These are phyloP conservation scores for Saprolegnia diclina DNA, from an alignment of 352 stramenopile genomes.

Conservation along the genomic window DNA sequence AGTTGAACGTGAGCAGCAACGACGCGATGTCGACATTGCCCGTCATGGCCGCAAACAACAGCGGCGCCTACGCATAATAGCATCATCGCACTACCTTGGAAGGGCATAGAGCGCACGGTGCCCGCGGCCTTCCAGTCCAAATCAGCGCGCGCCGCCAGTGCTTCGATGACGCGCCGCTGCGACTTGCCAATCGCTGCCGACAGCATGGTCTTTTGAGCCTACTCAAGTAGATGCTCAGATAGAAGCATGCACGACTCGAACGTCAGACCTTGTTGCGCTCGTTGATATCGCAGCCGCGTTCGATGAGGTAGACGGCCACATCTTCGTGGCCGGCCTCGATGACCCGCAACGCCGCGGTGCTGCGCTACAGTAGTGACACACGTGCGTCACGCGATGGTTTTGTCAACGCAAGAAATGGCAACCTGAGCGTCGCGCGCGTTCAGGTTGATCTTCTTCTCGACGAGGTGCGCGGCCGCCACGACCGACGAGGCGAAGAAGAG, in stretches of 20 bases:
- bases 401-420: too few species aligned
- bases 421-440: slow-evolving; percentile 1
- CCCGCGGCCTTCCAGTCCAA: background rate
- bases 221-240: background rate
- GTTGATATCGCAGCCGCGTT: background rate
- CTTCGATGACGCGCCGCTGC: background rate
- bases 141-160: background rate
- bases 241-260: background rate
- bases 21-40: background rate
- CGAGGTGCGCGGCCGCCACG: background rate
- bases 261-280: background rate
- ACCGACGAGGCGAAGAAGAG: slow-evolving; percentile 11
- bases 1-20: background rate
- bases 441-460: background rate
- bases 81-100: too few species aligned
- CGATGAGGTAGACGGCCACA: background rate
- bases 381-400: too few species aligned
- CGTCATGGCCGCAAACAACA: slow-evolving; percentile 10
- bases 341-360: background rate
- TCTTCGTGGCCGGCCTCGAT: slow-evolving; percentile 2
- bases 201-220: background rate
- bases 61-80: background rate
- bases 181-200: background rate
- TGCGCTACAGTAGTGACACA: background rate
- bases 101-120: too few species aligned